Percentiles rank a stretch among this genome's conserved stretches.
phyloP scores from a whole-genome alignment of 2,329 filamentous ascomycete genomes.

The Talaromyces sp. region DNA sequence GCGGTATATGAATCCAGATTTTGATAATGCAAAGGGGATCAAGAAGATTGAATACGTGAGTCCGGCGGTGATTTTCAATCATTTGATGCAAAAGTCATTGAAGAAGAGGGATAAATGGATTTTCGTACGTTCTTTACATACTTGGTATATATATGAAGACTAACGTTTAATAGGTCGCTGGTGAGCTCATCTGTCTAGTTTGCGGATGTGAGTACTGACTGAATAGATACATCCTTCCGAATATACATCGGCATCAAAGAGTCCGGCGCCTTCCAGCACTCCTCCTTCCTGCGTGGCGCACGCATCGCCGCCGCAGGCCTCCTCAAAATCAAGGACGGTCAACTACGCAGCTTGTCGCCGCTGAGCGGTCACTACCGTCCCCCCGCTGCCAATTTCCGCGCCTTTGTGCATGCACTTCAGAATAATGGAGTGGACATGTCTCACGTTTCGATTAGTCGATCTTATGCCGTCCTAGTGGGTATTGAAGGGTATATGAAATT shows the following conservation, averaged over 20 bases:
- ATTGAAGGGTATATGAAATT: slow-evolving; percentile 75
- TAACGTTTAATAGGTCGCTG: slow-evolving; percentile 16
- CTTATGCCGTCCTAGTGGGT: slow-evolving; percentile 77
- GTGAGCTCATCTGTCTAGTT: slow-evolving; percentile 1
- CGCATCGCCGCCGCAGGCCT: slow-evolving; percentile 79
- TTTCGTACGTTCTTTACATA: slow-evolving; percentile 53
- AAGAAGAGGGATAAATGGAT: slow-evolving; percentile 91
- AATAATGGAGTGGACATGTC: slow-evolving; percentile 74
- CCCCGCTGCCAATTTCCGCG: slow-evolving; percentile 75
- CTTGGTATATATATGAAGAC: neutral
- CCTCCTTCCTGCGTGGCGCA: slow-evolving; percentile 78
- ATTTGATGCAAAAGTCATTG: slow-evolving; percentile 66
- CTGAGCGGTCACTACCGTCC: slow-evolving; percentile 77
- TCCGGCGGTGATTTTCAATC: slow-evolving; percentile 71
- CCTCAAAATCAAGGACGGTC: slow-evolving; percentile 79
- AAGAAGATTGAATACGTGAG: slow-evolving; percentile 65
- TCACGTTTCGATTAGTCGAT: slow-evolving; percentile 72
- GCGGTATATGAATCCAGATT: slow-evolving; percentile 62
- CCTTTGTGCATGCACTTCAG: slow-evolving; percentile 71
- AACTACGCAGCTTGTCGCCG: slow-evolving; percentile 68
- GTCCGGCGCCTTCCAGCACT: slow-evolving; percentile 84
- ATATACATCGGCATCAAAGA: slow-evolving; percentile 89
- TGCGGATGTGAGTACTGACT: neutral
- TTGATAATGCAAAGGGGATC: slow-evolving; percentile 59
- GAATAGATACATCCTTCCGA: slow-evolving; percentile 68